phyloP scores from a whole-genome alignment of 2,329 filamentous ascomycete genomes.

The Colletotrichum endophyticum region DNA sequence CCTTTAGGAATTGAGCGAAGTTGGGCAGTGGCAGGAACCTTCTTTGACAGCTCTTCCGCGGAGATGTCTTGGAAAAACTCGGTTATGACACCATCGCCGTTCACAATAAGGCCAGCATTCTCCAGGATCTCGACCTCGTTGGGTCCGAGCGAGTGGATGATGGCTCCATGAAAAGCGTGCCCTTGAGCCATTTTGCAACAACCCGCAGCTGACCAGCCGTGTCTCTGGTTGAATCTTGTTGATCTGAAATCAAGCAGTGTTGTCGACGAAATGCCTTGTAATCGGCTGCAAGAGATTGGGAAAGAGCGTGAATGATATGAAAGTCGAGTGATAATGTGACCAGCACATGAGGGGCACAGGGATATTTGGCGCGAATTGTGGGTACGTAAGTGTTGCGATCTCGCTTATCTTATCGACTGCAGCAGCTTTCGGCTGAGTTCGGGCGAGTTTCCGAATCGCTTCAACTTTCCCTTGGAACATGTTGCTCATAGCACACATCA shows the following conservation, averaged over 20 bases:
- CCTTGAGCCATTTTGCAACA: background rate
- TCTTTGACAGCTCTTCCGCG: background rate
- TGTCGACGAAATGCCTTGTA: too few relatives aligned
- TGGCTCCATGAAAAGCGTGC: slow-evolving; percentile 41
- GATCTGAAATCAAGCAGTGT: background rate
- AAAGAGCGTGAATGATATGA: background rate
- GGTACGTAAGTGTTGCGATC: background rate
- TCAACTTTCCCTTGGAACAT: background rate
- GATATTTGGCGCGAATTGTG: background rate
- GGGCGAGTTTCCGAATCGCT: background rate
- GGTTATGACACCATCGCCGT: slow-evolving; percentile 27
- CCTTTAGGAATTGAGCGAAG: slow-evolving; percentile 39
- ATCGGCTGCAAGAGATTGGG: background rate
- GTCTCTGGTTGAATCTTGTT: background rate
- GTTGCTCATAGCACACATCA: background rate
- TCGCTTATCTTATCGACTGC: slow-evolving; percentile 1
- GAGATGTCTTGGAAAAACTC: slow-evolving; percentile 22
- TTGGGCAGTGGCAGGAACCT: slow-evolving; percentile 12
- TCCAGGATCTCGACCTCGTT: slow-evolving; percentile 41
- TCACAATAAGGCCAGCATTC: slow-evolving; percentile 37
- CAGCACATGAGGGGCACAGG: background rate
- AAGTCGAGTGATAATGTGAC: background rate
- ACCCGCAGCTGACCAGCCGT: background rate
- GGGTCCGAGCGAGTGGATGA: slow-evolving; percentile 43
- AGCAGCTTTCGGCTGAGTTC: background rate